A percentile compares a stretch with the other conserved stretches of the same genome.
phyloP scores from a whole-genome alignment of 2,329 filamentous ascomycete species.

The Teratosphaeriaceae sp. region DNA sequence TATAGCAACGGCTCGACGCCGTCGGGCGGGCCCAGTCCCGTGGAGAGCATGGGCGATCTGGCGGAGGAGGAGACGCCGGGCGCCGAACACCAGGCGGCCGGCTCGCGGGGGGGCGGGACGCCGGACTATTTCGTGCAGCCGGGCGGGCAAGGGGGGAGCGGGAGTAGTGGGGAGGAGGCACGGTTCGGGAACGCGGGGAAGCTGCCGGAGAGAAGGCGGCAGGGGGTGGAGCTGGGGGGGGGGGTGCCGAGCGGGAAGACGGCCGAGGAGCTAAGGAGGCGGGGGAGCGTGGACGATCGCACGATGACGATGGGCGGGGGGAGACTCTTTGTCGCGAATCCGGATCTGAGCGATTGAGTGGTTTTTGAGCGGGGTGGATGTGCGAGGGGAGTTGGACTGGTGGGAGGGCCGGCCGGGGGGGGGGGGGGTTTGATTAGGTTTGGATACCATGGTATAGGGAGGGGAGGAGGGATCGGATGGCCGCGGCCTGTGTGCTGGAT shows the following conservation, averaged over 20 bases:
- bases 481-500: no score
- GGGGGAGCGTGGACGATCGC: slow-evolving; percentile 78
- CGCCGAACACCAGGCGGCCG: slow-evolving; percentile 28
- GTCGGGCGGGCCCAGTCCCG: slow-evolving; percentile 37
- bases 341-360: slow-evolving; percentile 52
- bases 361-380: no score
- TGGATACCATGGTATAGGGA: slow-evolving; percentile 13
- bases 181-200: slow-evolving; percentile 50
- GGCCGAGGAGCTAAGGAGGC: slow-evolving; percentile 63
- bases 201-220: slow-evolving; percentile 37
- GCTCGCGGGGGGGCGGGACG: slow-evolving; percentile 13
- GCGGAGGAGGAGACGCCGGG: slow-evolving; percentile 42
- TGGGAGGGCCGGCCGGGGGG: no score
- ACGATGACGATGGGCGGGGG: slow-evolving; percentile 64
- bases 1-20: slow-evolving; percentile 48
- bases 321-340: slow-evolving; percentile 79
- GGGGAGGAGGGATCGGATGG: no score
- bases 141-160: slow-evolving; percentile 35
- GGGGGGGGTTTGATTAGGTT: no score
- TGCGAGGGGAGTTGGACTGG: no score
- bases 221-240: background rate
- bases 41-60: slow-evolving; percentile 34
- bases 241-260: slow-evolving; percentile 62
- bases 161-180: slow-evolving; percentile 41
- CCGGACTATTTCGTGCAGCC: slow-evolving; percentile 38